Conservation (phyloP, 1,139 yeast genomes). For the Debaryomyces coudertii region DNA sequence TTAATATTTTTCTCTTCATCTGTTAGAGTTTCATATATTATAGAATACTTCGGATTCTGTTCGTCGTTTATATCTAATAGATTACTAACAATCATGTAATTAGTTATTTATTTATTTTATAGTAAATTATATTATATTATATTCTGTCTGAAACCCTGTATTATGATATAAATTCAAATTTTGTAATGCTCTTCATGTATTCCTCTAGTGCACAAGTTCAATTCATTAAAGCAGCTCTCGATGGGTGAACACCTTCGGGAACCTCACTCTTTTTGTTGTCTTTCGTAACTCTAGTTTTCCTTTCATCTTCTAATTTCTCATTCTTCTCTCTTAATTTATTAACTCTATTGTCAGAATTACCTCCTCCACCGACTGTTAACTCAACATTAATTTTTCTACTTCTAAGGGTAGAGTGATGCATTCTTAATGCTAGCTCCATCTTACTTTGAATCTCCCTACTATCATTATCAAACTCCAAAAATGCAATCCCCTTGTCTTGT, state of each 20-base stretch:
- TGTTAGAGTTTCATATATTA: slow-evolving; percentile 1
- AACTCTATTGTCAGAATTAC: slow-evolving; percentile 72
- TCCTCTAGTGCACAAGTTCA: not conserved
- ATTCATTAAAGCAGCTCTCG: slow-evolving; percentile 51
- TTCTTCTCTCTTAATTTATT: slow-evolving; percentile 80
- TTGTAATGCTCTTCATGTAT: not conserved
- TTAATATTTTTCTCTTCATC: slow-evolving; percentile 1
- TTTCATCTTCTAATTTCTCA: slow-evolving; percentile 67
- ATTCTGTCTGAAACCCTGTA: not conserved
- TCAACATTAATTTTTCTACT: slow-evolving; percentile 88
- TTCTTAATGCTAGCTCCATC: slow-evolving; percentile 78
- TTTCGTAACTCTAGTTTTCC: slow-evolving; percentile 51
- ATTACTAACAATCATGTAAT: not conserved
- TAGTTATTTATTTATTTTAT: not conserved
- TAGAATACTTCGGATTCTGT: not conserved
- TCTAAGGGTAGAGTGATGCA: slow-evolving; percentile 74
- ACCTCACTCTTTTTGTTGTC: slow-evolving; percentile 34
- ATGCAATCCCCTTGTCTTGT: slow-evolving; percentile 88
- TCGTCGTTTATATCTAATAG: not conserved
- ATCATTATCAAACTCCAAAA: slow-evolving; percentile 77
- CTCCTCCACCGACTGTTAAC: slow-evolving; percentile 98
- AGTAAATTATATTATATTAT: not conserved
- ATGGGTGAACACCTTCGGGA: slow-evolving; percentile 57
- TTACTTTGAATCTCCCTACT: slow-evolving; percentile 68
- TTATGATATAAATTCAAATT: not conserved